Evolutionary conservation across 2,329 filamentous ascomycete genomes (phyloP), one percentile per base, ranked within the genome.

Genomic region (Ophiostoma sp.): DNA sequence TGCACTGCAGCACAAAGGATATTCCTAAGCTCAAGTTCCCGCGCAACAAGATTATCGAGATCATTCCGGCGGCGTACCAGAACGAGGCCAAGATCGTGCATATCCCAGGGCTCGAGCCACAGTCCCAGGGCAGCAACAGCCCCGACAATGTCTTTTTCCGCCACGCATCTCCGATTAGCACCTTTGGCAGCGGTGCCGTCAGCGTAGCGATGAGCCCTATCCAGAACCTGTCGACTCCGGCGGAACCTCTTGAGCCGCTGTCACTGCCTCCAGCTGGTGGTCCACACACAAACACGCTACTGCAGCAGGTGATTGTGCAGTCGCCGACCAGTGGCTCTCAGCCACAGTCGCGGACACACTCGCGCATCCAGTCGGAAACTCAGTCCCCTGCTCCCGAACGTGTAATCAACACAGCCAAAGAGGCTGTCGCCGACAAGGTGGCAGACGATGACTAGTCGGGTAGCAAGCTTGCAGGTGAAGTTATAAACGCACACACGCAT

Each of bases 1-100:
- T 99, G 95, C 95, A 96, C 74, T 98, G 95, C 80, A 95, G 94
- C 76, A 93, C 96, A 8, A 90, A 90, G 78, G 93, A 96, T 75
- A 99, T 99, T 71, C 95, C 95, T 4, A 90, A 89, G 73, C 86
- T 99, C 71, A 91, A 92, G 73, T 99, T 99, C 75, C 95, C 95
- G 4, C 90, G 95, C 60, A 90, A 99, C 76, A 93, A 99, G 77
- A 98, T 99, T 76, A 97, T 99, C 73, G 95, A 99, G 82, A 97
- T 99, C 76, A 96, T 98, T 69, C 96, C 95, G 3, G 93, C 94
- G 18, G 94, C 92, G 44, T 99, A 99, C 79, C 95, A 97, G 80
- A 99, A 99, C 76, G 90, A 95, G 78, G 92, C 94, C 27, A 95
- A 92, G 77, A 88, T 93, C 69, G 93, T 99, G 74, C 88, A 90